phyloP scores from a whole-genome alignment of 1,284 basidiomycete genomes.

The Ganoderma meredithae region DNA sequence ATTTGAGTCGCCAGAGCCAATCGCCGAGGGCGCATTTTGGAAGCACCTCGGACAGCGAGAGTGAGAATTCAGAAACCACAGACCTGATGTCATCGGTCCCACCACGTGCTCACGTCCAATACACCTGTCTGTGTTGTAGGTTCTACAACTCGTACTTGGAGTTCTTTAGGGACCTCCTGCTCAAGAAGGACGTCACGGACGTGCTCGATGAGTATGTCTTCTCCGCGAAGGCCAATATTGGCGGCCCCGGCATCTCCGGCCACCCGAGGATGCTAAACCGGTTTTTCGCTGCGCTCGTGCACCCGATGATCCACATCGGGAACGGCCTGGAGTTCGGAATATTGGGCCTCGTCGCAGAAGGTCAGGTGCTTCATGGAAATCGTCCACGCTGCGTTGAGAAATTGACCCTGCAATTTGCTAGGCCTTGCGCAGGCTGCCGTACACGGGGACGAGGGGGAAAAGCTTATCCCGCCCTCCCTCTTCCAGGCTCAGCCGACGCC shows the following conservation, averaged over 20 bases:
- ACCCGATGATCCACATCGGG: conserved; percentile 70
- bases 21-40: conserved; percentile 52
- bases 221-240: conserved; percentile 57
- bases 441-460: conserved; percentile 34
- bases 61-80: neutral
- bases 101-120: neutral
- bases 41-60: conserved; percentile 40
- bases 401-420: conserved; percentile 17
- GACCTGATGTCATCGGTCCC: neutral
- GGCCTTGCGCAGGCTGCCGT: conserved; percentile 47
- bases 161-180: conserved; percentile 60
- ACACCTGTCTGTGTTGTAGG: conserved; percentile 40
- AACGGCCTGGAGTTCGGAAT: conserved; percentile 71
- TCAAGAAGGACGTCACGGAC: conserved; percentile 48
- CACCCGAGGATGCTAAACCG: conserved; percentile 62
- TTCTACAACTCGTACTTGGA: conserved; percentile 64
- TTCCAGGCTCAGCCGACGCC: conserved; percentile 28
- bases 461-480: conserved; percentile 38
- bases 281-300: conserved; percentile 63
- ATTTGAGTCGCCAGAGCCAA: conserved; percentile 49
- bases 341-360: conserved; percentile 69
- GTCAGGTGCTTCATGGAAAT: conserved; percentile 39
- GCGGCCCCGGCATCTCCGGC: conserved; percentile 20
- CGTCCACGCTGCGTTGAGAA: neutral
- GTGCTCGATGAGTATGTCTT: conserved; percentile 67